Evolutionary conservation across 306 rosid genomes (phyloP).

Genomic region (Rosa persica): DNA sequence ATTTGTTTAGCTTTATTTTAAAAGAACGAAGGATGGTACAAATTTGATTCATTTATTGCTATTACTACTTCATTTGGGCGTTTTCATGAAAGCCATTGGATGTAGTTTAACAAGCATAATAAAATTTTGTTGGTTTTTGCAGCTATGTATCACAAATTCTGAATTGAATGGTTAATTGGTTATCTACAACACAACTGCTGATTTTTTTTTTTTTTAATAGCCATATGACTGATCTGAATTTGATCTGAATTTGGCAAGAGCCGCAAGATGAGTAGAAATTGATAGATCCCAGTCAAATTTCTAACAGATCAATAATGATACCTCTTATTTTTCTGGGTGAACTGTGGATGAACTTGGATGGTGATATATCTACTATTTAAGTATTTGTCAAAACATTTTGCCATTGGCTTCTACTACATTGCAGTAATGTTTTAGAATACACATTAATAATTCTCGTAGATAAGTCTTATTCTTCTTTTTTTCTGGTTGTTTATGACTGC

Average conservation of each 20-base stretch:
- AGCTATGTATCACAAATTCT: background rate
- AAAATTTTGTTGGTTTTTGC: background rate
- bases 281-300: no score
- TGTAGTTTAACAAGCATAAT: background rate
- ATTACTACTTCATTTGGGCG: background rate
- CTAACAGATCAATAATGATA: background rate
- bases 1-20: background rate
- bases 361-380: slow-evolving; percentile 48
- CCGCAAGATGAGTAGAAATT: background rate
- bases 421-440: slow-evolving; percentile 27
- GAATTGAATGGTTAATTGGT: background rate
- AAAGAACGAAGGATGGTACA: background rate
- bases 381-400: slow-evolving; percentile 41
- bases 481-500: slow-evolving; percentile 1
- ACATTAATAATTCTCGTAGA: background rate
- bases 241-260: background rate
- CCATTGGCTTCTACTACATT: slow-evolving; percentile 33
- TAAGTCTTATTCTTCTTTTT: background rate
- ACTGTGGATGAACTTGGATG: slow-evolving; percentile 50
- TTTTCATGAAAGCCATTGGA: background rate
- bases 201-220: background rate
- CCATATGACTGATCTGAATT: background rate
- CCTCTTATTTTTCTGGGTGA: slow-evolving; percentile 24
- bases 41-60: background rate
- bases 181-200: background rate